Percentiles rank a stretch among this genome's conserved stretches.
These are phyloP conservation scores for Botryotinia narcissicola DNA, from an alignment of 2,329 filamentous ascomycete species.

Conservation along the genomic window DNA sequence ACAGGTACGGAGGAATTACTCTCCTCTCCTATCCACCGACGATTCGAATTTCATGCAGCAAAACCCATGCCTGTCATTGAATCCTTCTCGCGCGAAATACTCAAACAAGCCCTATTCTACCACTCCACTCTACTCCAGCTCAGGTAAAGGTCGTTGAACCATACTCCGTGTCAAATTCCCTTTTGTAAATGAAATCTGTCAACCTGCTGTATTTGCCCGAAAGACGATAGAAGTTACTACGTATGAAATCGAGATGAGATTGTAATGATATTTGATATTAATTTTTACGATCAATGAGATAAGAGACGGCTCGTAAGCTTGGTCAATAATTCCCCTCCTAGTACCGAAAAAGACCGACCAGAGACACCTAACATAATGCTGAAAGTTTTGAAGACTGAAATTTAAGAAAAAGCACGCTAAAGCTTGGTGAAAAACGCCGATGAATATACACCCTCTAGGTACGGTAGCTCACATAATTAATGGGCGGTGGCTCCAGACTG, in stretches of 20 bases:
- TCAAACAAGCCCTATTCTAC: background rate
- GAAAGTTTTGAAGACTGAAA: background rate
- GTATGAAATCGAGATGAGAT: background rate
- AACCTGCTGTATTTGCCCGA: background rate
- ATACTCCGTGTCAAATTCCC: background rate
- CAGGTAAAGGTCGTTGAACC: background rate
- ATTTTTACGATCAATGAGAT: conserved; percentile 3
- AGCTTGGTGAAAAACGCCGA: conserved; percentile 14
- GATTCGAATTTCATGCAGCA: conserved; percentile 16
- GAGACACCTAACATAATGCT: conserved; percentile 20
- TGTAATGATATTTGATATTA: conserved; percentile 15
- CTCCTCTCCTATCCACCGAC: background rate
- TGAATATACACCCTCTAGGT: conserved; percentile 15
- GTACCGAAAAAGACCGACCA: conserved; percentile 14
- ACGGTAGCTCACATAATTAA: conserved; percentile 31
- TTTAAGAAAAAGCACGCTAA: background rate
- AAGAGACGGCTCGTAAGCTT: conserved; percentile 20
- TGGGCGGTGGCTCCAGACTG: conserved; percentile 35
- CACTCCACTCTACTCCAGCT: background rate
- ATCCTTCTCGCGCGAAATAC: conserved; percentile 13
- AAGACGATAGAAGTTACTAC: background rate
- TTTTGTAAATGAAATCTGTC: background rate
- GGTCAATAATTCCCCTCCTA: conserved; percentile 11
- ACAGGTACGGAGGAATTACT: background rate
- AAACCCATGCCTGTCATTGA: background rate